Conservation (phyloP, 2,329 filamentous ascomycete species). For the Colletotrichum spaethianum region DNA sequence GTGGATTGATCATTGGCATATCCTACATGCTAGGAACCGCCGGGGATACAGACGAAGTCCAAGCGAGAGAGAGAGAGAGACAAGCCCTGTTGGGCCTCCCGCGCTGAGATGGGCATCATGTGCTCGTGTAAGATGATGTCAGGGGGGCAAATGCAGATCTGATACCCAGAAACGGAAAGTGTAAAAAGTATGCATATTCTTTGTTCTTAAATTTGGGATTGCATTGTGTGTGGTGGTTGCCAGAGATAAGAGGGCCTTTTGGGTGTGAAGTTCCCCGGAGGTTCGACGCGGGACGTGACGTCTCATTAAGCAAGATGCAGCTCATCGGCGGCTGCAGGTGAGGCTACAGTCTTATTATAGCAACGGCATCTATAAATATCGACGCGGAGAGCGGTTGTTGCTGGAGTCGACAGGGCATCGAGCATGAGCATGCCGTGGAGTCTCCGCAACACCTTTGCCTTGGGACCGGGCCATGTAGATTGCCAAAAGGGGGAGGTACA, state of each 20-base stretch:
- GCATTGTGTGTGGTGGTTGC: background rate
- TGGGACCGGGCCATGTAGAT: conserved; percentile 5
- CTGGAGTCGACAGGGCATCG: conserved; percentile 14
- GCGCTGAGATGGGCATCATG: conserved; percentile 18
- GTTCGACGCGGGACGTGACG: conserved; percentile 45
- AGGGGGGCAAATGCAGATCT: conserved; percentile 14
- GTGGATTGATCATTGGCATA: background rate
- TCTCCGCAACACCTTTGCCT: conserved; percentile 5
- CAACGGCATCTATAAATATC: conserved; percentile 54
- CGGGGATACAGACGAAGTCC: background rate
- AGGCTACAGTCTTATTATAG: conserved; percentile 56
- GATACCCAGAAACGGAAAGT: background rate
- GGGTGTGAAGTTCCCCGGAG: background rate
- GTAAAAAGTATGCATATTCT: background rate
- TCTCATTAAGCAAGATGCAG: conserved; percentile 53
- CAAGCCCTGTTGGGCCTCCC: background rate
- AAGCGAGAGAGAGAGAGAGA: background rate
- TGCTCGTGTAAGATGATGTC: conserved; percentile 15
- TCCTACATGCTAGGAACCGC: background rate
- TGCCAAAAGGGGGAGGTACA: background rate
- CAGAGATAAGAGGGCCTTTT: conserved; percentile 31
- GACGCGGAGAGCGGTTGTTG: conserved; percentile 26
- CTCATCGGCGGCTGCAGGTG: conserved; percentile 52
- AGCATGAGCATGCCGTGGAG: conserved; percentile 9
- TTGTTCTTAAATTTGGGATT: conserved; percentile 5